Evolutionary conservation across 1,284 basidiomycete genomes (phyloP), one percentile per base, ranked within the genome.

Genomic region (Porodaedalea pini): DNA sequence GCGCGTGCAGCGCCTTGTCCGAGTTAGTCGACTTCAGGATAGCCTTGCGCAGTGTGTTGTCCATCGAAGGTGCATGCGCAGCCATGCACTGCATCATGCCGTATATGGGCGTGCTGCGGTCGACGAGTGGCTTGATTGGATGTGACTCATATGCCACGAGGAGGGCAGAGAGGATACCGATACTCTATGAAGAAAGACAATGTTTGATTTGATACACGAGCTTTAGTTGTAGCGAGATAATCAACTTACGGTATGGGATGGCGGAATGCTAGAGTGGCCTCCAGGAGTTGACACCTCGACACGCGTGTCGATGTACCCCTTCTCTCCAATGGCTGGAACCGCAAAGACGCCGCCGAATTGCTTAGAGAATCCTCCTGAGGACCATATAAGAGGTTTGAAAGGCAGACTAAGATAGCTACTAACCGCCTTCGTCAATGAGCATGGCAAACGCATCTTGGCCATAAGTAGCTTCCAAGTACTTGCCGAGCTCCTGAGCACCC

Each of bases 361-460:
- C 40, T 65, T 55, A 31, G 56, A 49, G 34, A 54, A 63, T 61
- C 62, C 49, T 60, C 62, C 44, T 65, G 61, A 0, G 13, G 58
- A 36, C 32, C 60, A 25, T 47, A 34, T 32, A 41, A 51, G 23
- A 57, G 41, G 47, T 15, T 17, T 19, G 29, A 55, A 57, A 60
- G 47, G 36, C 5, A 27, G 0, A 2, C 2, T 13, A 36, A 19
- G 17, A 32, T 8, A 48, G 29, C 54, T 7, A 61, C 69, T 65
- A 64, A 67, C 73, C 66, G 23, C 77, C 75, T 63, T 76, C 75
- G 58, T 76, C 75, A 32, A 85, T 72, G 34, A 86, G 69, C 68
- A 85, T 73, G 2, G 75, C 73, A 56, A 81, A 78, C 2, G 76
- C 75, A 64, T 83, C 70, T 52, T 73, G 64, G 40, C 83, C 83